A percentile compares a stretch with the other conserved stretches of the same genome.
These are phyloP conservation scores for Fraxinus americana DNA, from an alignment of 257 asterid species.

Conservation along the genomic window DNA sequence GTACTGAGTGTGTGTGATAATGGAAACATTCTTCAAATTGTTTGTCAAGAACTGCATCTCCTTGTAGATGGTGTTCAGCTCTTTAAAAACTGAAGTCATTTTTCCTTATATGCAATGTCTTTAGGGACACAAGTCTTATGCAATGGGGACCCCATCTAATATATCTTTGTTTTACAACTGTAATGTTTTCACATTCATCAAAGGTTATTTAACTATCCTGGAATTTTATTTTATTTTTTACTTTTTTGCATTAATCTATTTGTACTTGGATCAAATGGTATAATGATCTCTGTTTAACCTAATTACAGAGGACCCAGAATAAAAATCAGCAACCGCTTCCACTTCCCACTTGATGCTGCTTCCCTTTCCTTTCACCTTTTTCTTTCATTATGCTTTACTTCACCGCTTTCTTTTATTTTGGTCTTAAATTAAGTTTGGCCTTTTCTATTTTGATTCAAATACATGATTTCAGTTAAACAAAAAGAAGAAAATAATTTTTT, in stretches of 20 bases:
- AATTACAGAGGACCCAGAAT: background rate
- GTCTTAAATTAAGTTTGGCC: background rate
- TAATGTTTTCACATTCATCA: background rate
- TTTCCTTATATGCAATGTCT: slow-evolving; percentile 4
- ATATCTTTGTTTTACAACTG: background rate
- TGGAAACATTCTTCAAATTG: slow-evolving; percentile 12
- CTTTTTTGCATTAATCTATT: background rate
- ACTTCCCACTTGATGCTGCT: slow-evolving; percentile 3
- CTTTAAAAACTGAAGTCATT: slow-evolving; percentile 6
- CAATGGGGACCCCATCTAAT: background rate
- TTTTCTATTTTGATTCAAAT: background rate
- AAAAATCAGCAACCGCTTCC: background rate
- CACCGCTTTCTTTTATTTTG: background rate
- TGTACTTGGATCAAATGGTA: background rate
- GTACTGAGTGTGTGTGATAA: background rate
- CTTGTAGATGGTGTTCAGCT: background rate
- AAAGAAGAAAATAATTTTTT: too few species aligned
- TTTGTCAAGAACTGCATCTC: slow-evolving; percentile 11
- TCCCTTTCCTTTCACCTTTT: background rate
- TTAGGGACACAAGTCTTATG: slow-evolving; percentile 8
- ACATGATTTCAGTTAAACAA: background rate
- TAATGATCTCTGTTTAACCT: background rate
- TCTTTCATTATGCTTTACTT: background rate
- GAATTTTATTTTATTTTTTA: background rate
- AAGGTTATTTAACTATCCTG: background rate